Evolutionary conservation across 768 basidiomycete genomes (phyloP), one percentile per base, ranked within the genome.

Genomic region (Naematelia encephala): DNA sequence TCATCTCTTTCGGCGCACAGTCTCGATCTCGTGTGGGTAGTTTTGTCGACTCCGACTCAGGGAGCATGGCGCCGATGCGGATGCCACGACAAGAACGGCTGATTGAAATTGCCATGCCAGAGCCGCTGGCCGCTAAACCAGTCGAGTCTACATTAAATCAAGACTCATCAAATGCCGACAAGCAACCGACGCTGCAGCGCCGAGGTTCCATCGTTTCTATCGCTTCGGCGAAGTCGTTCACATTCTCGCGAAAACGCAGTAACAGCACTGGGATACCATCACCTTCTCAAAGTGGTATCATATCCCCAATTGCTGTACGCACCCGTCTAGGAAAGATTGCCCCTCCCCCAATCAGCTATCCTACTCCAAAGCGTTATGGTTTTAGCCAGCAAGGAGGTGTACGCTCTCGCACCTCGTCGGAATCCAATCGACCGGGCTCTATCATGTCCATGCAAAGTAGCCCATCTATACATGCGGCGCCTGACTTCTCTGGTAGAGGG

Each of bases 51-150:
- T 67, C 69, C 3, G 67, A 68, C 19, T 55, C 62, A 5, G 65
- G 62, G 2, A 62, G 60, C 29, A 19, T 62, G 5, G 50, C 54
- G 10, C 60, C 62, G 2, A 30, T 47, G 22, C 16, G 53, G 59
- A 61, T 66, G 61, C 69, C 71, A 1, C 52, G 64, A 2, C 59
- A 59, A 28, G 75, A 77, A 56, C 57, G 73, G 13, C 42, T 75
- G n/a, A 59, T 75, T 8, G 75, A 77, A 53, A 67, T 77, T 26
- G 65, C 75, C 59, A 77, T 77, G 75, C 75, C 75, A 0, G 72
- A 72, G 49, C 74, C 74, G 1, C 56, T 75, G 23, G 64, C 68
- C 10, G 62, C 70, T 0, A 29, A 60, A 27, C 45, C 58, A 3
- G 56, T 53, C 13, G 49, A 49, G 19, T 27, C 53, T 14, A 23